Percentiles rank a stretch among this genome's conserved stretches.
phyloP scores from a whole-genome alignment of 2,329 filamentous ascomycete genomes.

The Canariomyces notabilis region DNA sequence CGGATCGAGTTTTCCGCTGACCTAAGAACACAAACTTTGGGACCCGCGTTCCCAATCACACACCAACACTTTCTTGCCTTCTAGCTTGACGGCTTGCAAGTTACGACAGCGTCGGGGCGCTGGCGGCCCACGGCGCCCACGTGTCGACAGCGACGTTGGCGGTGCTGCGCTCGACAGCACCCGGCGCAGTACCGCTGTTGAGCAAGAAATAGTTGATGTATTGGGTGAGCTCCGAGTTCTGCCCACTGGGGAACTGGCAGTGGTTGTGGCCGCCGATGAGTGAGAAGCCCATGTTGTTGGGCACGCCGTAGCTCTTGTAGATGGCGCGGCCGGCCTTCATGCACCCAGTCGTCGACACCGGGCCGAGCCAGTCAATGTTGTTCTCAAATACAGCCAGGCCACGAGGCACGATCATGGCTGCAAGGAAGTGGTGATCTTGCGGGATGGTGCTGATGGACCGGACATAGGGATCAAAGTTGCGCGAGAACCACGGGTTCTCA shows the following conservation, averaged over 20 bases:
- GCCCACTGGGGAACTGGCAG: slow-evolving; percentile 50
- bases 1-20: not conserved
- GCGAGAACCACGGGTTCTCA: slow-evolving; percentile 61
- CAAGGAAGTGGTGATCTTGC: slow-evolving; percentile 55
- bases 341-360: slow-evolving; percentile 51
- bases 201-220: slow-evolving; percentile 54
- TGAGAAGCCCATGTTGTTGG: slow-evolving; percentile 54
- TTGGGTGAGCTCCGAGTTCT: slow-evolving; percentile 46
- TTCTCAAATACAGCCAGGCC: slow-evolving; percentile 54
- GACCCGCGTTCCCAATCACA: not conserved
- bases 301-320: slow-evolving; percentile 49
- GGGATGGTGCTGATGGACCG: slow-evolving; percentile 43
- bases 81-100: not conserved
- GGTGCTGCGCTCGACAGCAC: slow-evolving; percentile 35
- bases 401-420: slow-evolving; percentile 51
- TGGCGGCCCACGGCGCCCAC: slow-evolving; percentile 38
- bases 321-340: slow-evolving; percentile 51
- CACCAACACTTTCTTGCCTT: not conserved
- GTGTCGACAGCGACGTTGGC: slow-evolving; percentile 34
- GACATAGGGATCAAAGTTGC: slow-evolving; percentile 48
- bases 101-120: slow-evolving; percentile 34
- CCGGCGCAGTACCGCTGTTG: slow-evolving; percentile 30
- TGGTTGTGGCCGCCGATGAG: slow-evolving; percentile 51
- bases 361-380: slow-evolving; percentile 55
- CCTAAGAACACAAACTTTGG: not conserved